Evolutionary conservation across 116 monocot genomes (phyloP).

Genomic region (Trichopus zeylanicus): DNA sequence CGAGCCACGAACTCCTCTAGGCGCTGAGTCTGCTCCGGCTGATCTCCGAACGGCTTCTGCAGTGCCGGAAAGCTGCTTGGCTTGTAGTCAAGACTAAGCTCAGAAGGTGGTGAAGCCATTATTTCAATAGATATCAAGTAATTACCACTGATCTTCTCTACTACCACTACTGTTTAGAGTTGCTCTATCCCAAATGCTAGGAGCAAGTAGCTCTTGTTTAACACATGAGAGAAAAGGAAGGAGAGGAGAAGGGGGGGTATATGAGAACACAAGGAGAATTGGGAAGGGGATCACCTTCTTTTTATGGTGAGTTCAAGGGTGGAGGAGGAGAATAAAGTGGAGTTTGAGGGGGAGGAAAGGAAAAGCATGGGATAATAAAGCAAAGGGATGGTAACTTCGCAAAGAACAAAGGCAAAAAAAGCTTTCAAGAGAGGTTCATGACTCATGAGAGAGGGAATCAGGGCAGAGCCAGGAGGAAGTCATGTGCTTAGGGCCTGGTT

Average conservation of each 20-base stretch:
- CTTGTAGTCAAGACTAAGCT: slow-evolving; percentile 75
- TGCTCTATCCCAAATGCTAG: not conserved
- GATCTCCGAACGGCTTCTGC: slow-evolving; percentile 13
- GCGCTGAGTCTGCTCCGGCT: slow-evolving; percentile 25
- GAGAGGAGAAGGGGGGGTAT: not conserved
- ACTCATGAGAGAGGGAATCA: slow-evolving; percentile 18
- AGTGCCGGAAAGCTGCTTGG: slow-evolving; percentile 17
- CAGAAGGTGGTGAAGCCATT: slow-evolving; percentile 58
- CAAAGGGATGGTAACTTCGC: slow-evolving; percentile 73
- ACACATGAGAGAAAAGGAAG: slow-evolving; percentile 5
- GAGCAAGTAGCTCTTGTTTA: not conserved
- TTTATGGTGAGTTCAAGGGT: slow-evolving; percentile 21
- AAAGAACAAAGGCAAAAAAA: slow-evolving; percentile 54
- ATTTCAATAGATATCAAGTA: no score
- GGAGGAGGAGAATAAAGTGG: slow-evolving; percentile 44
- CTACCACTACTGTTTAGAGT: no score
- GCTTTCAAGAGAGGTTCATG: not conserved
- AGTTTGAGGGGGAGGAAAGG: slow-evolving; percentile 27
- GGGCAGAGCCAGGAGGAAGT: slow-evolving; percentile 4
- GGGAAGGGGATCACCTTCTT: slow-evolving; percentile 24
- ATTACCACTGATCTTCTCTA: no score
- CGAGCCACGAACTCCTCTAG: slow-evolving; percentile 63
- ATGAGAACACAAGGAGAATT: slow-evolving; percentile 14
- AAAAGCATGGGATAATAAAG: slow-evolving; percentile 33
- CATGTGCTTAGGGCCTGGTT: slow-evolving; percentile 29